Base-by-base conservation (phyloP, 805 yeast genomes). In the fission yeast (Schizosaccharomyces pombe) region DNA sequence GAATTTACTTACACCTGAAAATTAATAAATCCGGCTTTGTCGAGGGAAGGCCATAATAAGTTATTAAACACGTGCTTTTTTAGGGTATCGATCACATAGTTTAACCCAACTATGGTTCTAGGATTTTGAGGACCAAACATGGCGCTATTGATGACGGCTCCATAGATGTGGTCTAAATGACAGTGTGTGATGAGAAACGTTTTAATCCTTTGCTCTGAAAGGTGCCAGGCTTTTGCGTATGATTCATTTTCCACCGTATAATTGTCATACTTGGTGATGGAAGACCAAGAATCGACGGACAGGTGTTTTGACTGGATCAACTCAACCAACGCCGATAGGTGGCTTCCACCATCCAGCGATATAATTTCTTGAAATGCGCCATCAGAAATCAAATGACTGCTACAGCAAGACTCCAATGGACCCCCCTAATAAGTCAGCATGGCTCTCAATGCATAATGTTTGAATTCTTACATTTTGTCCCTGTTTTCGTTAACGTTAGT, bases 111-210 rank as follows among this genome's bases (percentile, higher is more conserved):
- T 5, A 49, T 32, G 11, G 28, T 26, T 4, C 53, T 19, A 5
- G 49, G 49, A 22, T 43, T 19, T 26, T 43, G 30, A 6, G 49
- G 28, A 29, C 69, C 64, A 58, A 75, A 71, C 14, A 73, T 70
- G 0, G 94, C 84, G 2, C 87, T 76, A 62, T 85, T 85, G 54
- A 86, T 66, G 0, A 80, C 76, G 52, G 86, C 62, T 0, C 81
- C 83, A 8, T 74, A 63, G 12, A 85, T 70, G 63, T 86, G 96
- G 64, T 86, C 96, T 54, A 86, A 62, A 65, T 86, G 96, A 0
- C 89, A 76, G 65, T 86, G 96, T 0, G 95, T 76, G 29, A 86
- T 73, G 52, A 51, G 30, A 3, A 56, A 57, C 4, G 60, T 55
- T 11, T 59, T 58, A 16, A 60, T 55, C 29, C 32, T 32, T 5